phyloP scores from a whole-genome alignment of 1,284 basidiomycete species.

The Schizophyllum commune region DNA sequence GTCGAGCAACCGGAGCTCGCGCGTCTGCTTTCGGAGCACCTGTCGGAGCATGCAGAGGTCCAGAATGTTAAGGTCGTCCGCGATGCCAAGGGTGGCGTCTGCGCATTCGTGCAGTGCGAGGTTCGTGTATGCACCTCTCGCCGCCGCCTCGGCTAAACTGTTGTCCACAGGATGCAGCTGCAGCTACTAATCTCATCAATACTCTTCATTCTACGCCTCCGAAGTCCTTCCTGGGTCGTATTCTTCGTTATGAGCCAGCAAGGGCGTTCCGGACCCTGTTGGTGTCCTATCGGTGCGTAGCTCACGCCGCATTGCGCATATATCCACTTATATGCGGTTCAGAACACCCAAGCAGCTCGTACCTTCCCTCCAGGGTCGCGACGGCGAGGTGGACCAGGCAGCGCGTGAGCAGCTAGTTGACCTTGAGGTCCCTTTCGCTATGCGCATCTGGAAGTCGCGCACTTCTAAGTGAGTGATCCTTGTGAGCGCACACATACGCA shows the following conservation, averaged over 20 bases:
- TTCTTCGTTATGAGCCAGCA: constrained; percentile 69
- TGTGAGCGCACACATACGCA: neutral
- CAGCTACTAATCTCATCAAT: constrained; percentile 52
- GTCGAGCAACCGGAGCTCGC: constrained; percentile 56
- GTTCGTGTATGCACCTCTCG: constrained; percentile 24
- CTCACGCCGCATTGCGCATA: neutral
- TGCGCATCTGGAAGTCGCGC: constrained; percentile 32
- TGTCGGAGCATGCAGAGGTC: constrained; percentile 53
- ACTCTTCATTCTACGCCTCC: constrained; percentile 47
- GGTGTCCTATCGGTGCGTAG: constrained; percentile 60
- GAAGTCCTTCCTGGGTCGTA: constrained; percentile 59
- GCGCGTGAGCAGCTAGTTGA: constrained; percentile 21
- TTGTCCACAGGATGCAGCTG: constrained; percentile 39
- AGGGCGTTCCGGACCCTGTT: constrained; percentile 66
- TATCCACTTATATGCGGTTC: constrained; percentile 4
- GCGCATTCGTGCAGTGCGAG: constrained; percentile 78
- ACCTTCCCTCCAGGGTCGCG: constrained; percentile 13
- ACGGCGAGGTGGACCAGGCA: constrained; percentile 5
- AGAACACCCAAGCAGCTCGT: constrained; percentile 39
- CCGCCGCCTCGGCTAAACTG: neutral
- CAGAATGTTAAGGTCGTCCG: constrained; percentile 68
- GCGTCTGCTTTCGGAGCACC: constrained; percentile 50
- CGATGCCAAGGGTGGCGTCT: constrained; percentile 65
- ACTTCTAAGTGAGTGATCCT: constrained; percentile 17
- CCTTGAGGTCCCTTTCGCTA: constrained; percentile 43